A percentile compares a stretch with the other conserved stretches of the same genome.
phyloP scores from a whole-genome alignment of 2,329 filamentous ascomycete species.

The Pleoardoris graminearum region DNA sequence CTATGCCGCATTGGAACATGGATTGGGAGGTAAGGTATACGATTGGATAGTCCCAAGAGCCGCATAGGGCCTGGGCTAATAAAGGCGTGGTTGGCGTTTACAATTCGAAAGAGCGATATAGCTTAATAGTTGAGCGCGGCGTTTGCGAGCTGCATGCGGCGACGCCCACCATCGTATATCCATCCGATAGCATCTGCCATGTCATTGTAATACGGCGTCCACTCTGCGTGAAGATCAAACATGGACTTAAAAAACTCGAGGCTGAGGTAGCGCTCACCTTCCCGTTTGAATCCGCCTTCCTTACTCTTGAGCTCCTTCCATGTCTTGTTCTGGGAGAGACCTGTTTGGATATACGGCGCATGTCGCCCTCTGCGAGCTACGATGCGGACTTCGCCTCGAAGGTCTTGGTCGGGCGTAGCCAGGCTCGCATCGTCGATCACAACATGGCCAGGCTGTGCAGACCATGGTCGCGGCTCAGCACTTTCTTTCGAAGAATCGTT shows the following conservation, averaged over 20 bases:
- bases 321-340: slow-evolving; percentile 28
- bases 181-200: slow-evolving; percentile 43
- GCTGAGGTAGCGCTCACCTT: slow-evolving; percentile 26
- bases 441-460: slow-evolving; percentile 35
- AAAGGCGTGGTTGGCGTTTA: slow-evolving; percentile 14
- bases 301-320: slow-evolving; percentile 40
- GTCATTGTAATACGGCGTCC: slow-evolving; percentile 40
- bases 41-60: slow-evolving; percentile 9
- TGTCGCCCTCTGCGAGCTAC: slow-evolving; percentile 34
- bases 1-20: not conserved
- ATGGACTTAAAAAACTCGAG: not conserved
- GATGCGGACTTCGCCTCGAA: slow-evolving; percentile 40
- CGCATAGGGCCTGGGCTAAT: slow-evolving; percentile 15
- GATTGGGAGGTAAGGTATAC: not conserved
- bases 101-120: not conserved
- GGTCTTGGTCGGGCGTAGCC: slow-evolving; percentile 33
- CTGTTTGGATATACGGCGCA: slow-evolving; percentile 30
- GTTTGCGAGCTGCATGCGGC: slow-evolving; percentile 37
- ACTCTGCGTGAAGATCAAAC: slow-evolving; percentile 23
- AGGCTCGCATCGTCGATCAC: slow-evolving; percentile 33
- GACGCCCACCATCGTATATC: slow-evolving; percentile 41
- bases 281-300: slow-evolving; percentile 27
- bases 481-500: not conserved
- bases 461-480: slow-evolving; percentile 27
- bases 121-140: slow-evolving; percentile 23